Evolutionary conservation across 805 yeast genomes (phyloP).

Genomic region (Alloascoidea africana): DNA sequence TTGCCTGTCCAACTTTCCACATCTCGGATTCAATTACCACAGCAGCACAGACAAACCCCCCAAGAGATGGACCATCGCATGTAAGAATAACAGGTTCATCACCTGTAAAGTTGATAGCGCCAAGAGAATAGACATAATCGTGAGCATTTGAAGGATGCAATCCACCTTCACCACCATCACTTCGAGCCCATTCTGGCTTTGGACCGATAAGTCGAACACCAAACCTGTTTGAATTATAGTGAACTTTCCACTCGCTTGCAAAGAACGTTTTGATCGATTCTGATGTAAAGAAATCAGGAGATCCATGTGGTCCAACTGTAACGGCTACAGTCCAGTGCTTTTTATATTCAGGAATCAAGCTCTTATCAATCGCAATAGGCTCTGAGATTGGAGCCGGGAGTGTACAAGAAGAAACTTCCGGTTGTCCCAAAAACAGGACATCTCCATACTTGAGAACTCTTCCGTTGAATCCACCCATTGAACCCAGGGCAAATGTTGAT

Average conservation of each 20-base stretch:
- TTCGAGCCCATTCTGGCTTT: slow-evolving; percentile 92
- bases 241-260: slow-evolving; percentile 76
- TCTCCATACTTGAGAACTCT: slow-evolving; percentile 86
- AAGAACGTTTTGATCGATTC: slow-evolving; percentile 72
- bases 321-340: slow-evolving; percentile 78
- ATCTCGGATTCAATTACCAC: slow-evolving; percentile 92
- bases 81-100: slow-evolving; percentile 96
- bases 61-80: slow-evolving; percentile 94
- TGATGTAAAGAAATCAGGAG: slow-evolving; percentile 81
- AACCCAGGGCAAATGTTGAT: slow-evolving; percentile 88
- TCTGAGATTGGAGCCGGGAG: slow-evolving; percentile 58
- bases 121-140: slow-evolving; percentile 90
- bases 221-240: slow-evolving; percentile 92
- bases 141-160: slow-evolving; percentile 98
- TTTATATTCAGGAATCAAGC: slow-evolving; percentile 38
- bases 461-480: slow-evolving; percentile 88
- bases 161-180: slow-evolving; percentile 96
- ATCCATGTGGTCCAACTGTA: slow-evolving; percentile 95
- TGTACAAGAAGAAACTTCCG: slow-evolving; percentile 48
- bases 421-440: slow-evolving; percentile 74
- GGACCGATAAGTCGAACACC: slow-evolving; percentile 94
- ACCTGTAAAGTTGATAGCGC: slow-evolving; percentile 96
- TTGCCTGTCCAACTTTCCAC: slow-evolving; percentile 98
- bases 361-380: slow-evolving; percentile 42
- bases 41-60: slow-evolving; percentile 95